A percentile compares a stretch with the other conserved stretches of the same genome.
Conservation (phyloP, 805 yeast genomes). For the Candida silvicultrix region DNA sequence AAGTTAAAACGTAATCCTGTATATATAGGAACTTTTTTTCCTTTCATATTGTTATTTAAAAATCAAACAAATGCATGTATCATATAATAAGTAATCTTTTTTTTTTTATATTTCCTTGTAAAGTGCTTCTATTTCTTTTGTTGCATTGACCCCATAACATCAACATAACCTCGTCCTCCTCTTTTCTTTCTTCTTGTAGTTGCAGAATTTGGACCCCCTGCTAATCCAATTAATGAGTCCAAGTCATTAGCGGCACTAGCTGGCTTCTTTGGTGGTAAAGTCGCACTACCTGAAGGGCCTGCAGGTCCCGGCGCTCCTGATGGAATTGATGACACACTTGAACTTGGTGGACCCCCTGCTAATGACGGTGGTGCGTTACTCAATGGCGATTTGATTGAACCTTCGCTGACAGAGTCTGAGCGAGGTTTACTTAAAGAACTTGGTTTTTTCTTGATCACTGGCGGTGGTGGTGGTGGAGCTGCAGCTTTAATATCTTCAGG, state of each 20-base stretch:
- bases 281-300: conserved; percentile 1
- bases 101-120: neutral
- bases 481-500: conserved; percentile 57
- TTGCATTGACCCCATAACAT: conserved; percentile 42
- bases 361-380: conserved; percentile 4
- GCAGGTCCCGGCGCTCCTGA: neutral
- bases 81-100: too few species aligned
- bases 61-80: neutral
- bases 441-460: conserved; percentile 32
- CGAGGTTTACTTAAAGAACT: conserved; percentile 31
- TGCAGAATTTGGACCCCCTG: conserved; percentile 22
- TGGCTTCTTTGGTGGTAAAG: conserved; percentile 13
- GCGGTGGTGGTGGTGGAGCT: conserved; percentile 67
- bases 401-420: conserved; percentile 25
- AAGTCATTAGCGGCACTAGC: conserved; percentile 26
- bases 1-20: too few species aligned
- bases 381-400: neutral
- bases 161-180: conserved; percentile 57
- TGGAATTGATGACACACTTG: neutral
- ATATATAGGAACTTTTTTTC: too few species aligned
- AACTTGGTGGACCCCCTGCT: neutral
- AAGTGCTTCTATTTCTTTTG: neutral
- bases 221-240: conserved; percentile 38
- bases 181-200: conserved; percentile 34
- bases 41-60: neutral